phyloP scores from a whole-genome alignment of 148 eudicot species.

The Drosera capensis region DNA sequence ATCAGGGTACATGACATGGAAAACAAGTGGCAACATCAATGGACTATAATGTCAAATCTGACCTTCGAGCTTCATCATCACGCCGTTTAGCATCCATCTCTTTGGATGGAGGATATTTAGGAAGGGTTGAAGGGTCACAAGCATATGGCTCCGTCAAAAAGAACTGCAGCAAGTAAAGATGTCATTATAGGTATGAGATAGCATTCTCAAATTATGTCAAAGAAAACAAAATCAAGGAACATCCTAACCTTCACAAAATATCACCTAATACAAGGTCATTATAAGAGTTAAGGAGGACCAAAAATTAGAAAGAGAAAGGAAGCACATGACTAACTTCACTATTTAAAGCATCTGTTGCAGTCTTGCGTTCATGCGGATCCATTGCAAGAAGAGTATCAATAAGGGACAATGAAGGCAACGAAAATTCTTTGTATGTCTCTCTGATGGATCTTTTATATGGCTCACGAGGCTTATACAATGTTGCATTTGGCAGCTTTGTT shows the following conservation, averaged over 20 bases:
- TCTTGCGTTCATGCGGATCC: slow-evolving; percentile 63
- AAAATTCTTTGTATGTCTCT: slow-evolving; percentile 55
- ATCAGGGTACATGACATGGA: neutral
- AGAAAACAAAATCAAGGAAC: neutral
- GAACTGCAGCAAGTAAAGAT: slow-evolving; percentile 31
- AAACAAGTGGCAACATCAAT: neutral
- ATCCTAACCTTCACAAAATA: too few species aligned
- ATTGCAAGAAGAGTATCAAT: slow-evolving; percentile 74
- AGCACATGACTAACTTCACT: slow-evolving; percentile 34
- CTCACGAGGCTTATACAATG: slow-evolving; percentile 63
- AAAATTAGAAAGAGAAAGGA: neutral
- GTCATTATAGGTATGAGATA: too few species aligned
- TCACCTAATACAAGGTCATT: too few species aligned
- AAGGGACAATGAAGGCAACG: slow-evolving; percentile 47
- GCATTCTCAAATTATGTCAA: neutral
- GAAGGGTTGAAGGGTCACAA: slow-evolving; percentile 85
- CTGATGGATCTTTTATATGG: slow-evolving; percentile 61
- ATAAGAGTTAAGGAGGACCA: too few species aligned
- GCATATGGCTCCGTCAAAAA: slow-evolving; percentile 73
- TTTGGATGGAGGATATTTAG: slow-evolving; percentile 81
- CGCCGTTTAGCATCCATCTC: slow-evolving; percentile 97
- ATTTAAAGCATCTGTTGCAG: slow-evolving; percentile 64
- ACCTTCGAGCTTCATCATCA: slow-evolving; percentile 89
- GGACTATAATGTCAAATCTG: slow-evolving; percentile 5
- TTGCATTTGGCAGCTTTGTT: slow-evolving; percentile 75